Base-by-base conservation (phyloP, 78 protist genomes). In the Dictyostelium capitatum region DNA sequence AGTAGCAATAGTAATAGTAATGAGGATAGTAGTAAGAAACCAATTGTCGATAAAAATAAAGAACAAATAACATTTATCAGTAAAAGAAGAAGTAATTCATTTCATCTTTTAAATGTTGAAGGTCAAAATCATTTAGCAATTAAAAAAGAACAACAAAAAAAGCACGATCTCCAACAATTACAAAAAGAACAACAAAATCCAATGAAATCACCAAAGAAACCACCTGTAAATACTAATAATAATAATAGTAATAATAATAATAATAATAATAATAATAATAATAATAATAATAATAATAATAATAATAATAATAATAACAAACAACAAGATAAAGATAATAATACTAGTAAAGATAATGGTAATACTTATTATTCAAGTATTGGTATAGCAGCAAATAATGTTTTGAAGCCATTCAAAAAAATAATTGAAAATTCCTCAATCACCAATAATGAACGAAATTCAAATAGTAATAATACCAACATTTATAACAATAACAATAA, bases 71-170 rank as follows among this genome's bases (percentile, higher is more conserved):
- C 47, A 41, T 65, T 23, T 20, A 28, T 54, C 41, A 48, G 23
- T 9, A 83, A 83, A 28, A n/a, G 73, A 56, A 83, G 91, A 72
- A 72, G 82, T 25, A 72, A 83, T 41, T 83, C 91, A 11, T 72
- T 83, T 19, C 91, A 83, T 54, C 53, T 83, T 10, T 54, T 83
- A 51, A 77, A 77, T 46, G 11, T 56, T 25, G 65, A 77, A 23
- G 56, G 56, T 41, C 80, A 73, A 73, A 73, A 32, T 43, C 80
- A 73, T 46, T 46, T 46, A 4, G 59, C 75, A 67, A 67, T 67
- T 12, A 67, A 67, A 67, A 67, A 67, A 67, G 43, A 67, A 32
- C 75, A 67, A 32, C 75, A 67, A 67, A 67, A 32, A 19, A 67
- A 67, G 30, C 75, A 67, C 4, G 75, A 67, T 12, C 75, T 30